These are phyloP conservation scores for Agrocybe praecox DNA, from an alignment of 768 basidiomycete genomes.

Conservation along the genomic window DNA sequence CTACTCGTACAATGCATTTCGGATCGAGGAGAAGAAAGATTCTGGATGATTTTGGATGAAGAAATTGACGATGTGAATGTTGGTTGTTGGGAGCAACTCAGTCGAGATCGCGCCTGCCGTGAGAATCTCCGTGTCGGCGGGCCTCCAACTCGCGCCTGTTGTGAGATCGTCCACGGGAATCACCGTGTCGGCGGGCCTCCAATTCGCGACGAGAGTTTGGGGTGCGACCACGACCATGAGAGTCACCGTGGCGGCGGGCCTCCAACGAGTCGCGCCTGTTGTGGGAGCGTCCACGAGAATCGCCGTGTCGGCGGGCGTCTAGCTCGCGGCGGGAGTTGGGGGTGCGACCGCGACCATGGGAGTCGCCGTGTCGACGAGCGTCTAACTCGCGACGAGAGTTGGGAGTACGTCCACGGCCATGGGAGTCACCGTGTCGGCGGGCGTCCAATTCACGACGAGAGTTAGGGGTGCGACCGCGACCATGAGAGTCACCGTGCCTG, in stretches of 20 bases:
- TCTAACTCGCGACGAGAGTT: background rate
- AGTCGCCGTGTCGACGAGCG: constrained; percentile 3
- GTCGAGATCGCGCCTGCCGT: background rate
- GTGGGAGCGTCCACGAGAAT: background rate
- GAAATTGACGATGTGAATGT: background rate
- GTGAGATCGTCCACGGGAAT: no score
- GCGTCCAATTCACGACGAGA: background rate
- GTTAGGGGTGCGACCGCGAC: background rate
- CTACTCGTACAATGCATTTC: background rate
- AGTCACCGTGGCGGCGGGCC: constrained; percentile 5
- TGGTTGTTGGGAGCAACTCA: background rate
- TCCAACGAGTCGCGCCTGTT: background rate
- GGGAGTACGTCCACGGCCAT: background rate
- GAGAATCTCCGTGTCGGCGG: constrained; percentile 3
- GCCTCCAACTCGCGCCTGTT: background rate
- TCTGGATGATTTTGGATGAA: background rate
- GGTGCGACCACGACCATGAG: background rate
- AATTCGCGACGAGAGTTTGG: background rate
- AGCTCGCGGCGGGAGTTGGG: constrained; percentile 1
- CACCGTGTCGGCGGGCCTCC: no score
- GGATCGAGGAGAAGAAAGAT: background rate
- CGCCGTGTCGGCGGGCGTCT: constrained; percentile 1
- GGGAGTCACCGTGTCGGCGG: background rate
- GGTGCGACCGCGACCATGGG: background rate
- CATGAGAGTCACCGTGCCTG: constrained; percentile 2